Base-by-base conservation (phyloP, 768 basidiomycete genomes). In the Infundibulicybe gibba region DNA sequence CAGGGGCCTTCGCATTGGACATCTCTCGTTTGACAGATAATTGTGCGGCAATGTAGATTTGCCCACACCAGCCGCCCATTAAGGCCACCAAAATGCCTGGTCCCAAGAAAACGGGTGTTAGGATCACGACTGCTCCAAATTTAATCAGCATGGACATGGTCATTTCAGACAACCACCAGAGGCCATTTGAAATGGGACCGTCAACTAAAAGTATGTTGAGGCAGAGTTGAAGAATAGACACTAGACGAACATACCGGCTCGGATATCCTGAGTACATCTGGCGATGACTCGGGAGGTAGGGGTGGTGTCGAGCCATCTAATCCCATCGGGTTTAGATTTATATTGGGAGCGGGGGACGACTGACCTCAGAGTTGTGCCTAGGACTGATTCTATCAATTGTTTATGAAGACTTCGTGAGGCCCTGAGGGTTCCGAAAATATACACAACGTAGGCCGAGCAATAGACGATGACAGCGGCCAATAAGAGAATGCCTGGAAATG, bases 201-300 rank as follows among this genome's bases (percentile, higher is more conserved):
- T 91, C 88, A 33, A 90, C 70, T 48, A 76, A 69, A 38, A 74
- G 66, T 48, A 40, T n/a, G n/a, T 39, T 54, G 49, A 12, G 66
- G 64, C 61, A 34, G 67, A 60, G 21, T 3, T 9, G 13, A 31
- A 17, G 30, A 25, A 42, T 68, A 57, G 32, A 70, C 63, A 49
- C 73, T 64, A 33, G 55, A 47, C 9, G 46, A 48, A 49, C 58
- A 31, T 54, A 65, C 61, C 65, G 48, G 64, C 57, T 38, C 77
- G 66, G 16, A 86, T 83, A 56, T 87, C 85, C 45, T 83, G 77
- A 1, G 85, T 87, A 58, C 79, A 80, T 42, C 85, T 73, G 21
- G 81, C 67, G 35, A 86, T 78, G 43, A 89, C 76, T 3, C 85
- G 76, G 17, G 71, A 67, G 2, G 64, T 61, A 9, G 74, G 72